Evolutionary conservation across 495 filamentous ascomycete species (phyloP).

Genomic region (Letharia columbiana): DNA sequence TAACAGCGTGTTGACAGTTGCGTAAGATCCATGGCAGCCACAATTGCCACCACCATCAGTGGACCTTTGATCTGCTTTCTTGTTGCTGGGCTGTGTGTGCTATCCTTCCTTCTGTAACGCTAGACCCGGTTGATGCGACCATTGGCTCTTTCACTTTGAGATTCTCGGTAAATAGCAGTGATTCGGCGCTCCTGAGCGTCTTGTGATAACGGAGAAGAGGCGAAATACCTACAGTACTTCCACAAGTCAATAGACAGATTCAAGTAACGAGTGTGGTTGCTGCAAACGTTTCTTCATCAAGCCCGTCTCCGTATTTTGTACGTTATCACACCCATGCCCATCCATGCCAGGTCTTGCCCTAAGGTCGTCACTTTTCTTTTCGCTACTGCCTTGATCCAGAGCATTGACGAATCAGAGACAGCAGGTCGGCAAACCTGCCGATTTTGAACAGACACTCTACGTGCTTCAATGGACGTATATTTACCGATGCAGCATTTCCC

Average conservation of each 20-base stretch:
- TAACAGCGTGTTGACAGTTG: background rate
- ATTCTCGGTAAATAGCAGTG: background rate
- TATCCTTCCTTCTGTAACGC: background rate
- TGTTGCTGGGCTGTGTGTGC: background rate
- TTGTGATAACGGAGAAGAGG: background rate
- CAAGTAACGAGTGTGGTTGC: background rate
- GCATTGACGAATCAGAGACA: too few species aligned
- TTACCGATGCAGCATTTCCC: too few species aligned
- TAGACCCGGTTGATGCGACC: background rate
- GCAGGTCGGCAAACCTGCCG: too few species aligned
- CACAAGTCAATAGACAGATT: background rate
- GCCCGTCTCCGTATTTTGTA: too few species aligned
- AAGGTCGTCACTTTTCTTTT: too few species aligned
- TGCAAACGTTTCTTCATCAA: background rate
- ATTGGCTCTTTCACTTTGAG: background rate
- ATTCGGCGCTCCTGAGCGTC: background rate
- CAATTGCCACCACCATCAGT: background rate
- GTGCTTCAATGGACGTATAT: too few species aligned
- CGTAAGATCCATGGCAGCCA: background rate
- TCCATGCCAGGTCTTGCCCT: too few species aligned
- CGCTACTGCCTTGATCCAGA: too few species aligned
- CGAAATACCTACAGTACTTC: background rate
- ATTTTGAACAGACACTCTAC: too few species aligned
- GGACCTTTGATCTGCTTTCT: background rate
- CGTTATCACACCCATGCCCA: too few species aligned